Percentiles rank a stretch among this genome's conserved stretches.
Evolutionary conservation across 148 eudicot genomes (phyloP).

Genomic region (Nyssa sinensis): DNA sequence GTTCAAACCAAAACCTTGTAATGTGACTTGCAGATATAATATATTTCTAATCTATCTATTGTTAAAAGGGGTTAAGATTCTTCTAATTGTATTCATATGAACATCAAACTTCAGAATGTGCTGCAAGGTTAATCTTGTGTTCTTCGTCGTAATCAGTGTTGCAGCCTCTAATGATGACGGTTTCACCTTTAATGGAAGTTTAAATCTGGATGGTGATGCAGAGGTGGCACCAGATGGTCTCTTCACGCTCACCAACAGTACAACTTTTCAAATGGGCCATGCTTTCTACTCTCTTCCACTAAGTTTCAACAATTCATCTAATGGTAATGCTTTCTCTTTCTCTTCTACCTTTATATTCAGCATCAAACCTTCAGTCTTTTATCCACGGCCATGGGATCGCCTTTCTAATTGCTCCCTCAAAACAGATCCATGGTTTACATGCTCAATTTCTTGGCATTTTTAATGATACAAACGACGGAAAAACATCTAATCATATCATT

Average conservation of each 20-base stretch:
- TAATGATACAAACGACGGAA: background rate
- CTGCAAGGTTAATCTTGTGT: too few species aligned
- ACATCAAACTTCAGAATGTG: too few species aligned
- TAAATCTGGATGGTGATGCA: background rate
- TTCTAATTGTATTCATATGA: too few species aligned
- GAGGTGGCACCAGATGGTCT: background rate
- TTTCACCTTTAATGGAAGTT: background rate
- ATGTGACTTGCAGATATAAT: too few species aligned
- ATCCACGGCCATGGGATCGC: background rate
- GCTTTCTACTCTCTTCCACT: background rate
- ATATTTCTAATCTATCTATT: too few species aligned
- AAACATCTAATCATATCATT: background rate
- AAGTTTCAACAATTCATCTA: background rate
- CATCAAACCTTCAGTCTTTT: background rate
- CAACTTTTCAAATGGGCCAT: background rate
- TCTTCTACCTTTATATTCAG: background rate
- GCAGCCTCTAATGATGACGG: background rate
- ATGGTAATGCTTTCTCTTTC: background rate
- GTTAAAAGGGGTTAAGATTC: too few species aligned
- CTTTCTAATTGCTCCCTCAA: background rate
- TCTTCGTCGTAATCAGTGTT: background rate
- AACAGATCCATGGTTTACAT: background rate
- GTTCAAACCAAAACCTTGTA: too few species aligned
- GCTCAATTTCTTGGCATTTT: background rate
- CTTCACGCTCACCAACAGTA: background rate